A percentile compares a stretch with the other conserved stretches of the same genome.
Conservation (phyloP, 495 filamentous ascomycete genomes). For the Penicillium bialowiezense region DNA sequence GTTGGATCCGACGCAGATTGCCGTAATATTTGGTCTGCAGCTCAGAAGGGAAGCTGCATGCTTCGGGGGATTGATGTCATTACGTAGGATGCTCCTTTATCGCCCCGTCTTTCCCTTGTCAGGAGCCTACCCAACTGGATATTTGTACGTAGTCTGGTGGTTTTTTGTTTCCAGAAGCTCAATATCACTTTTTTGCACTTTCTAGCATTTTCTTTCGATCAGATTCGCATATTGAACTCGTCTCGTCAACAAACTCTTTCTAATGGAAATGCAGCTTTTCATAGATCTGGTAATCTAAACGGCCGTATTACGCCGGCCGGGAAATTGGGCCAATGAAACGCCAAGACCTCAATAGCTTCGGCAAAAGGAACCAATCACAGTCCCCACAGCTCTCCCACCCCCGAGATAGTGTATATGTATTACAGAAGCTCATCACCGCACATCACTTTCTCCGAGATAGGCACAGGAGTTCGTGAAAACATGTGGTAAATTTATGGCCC, state of each 20-base stretch:
- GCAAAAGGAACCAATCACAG: constrained; percentile 1
- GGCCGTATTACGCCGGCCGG: constrained; percentile 8
- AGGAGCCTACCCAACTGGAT: too few species aligned
- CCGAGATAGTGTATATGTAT: constrained; percentile 15
- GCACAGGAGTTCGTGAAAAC: too few species aligned
- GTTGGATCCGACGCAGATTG: constrained; percentile 9
- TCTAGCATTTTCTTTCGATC: too few species aligned
- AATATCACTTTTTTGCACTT: neutral
- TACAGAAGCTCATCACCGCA: constrained; percentile 1
- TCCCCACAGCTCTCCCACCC: accelerated
- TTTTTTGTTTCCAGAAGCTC: neutral
- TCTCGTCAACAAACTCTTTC: neutral
- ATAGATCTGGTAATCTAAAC: neutral
- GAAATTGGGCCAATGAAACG: neutral
- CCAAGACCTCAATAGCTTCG: neutral
- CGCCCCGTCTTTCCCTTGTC: too few species aligned
- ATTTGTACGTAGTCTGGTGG: too few species aligned
- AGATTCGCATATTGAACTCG: neutral
- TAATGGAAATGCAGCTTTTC: neutral
- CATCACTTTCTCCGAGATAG: too few species aligned
- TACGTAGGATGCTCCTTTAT: too few species aligned
- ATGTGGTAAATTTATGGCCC: too few species aligned
- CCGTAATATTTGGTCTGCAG: neutral
- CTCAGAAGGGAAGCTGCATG: constrained; percentile 29
- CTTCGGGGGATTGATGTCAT: constrained; percentile 28